Evolutionary conservation across 495 filamentous ascomycete genomes (phyloP), one percentile per base, ranked within the genome.

Genomic region (Staphylotrichum longicolle): DNA sequence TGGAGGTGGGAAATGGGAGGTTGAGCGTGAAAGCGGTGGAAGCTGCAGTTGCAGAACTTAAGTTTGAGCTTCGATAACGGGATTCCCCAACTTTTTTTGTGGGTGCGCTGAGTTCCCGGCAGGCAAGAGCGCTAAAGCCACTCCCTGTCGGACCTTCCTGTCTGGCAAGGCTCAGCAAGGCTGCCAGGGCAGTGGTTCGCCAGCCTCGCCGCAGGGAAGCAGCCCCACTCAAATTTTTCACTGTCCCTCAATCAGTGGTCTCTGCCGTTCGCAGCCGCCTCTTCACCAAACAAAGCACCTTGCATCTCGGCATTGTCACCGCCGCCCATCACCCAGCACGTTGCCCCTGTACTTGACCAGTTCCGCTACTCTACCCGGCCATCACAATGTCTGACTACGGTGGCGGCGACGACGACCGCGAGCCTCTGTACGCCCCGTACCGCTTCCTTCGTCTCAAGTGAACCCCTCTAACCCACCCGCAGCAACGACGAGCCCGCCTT

Each of bases 361-460:
- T 11, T 7, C 9, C 35, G 37, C 20, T 7, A 14, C 4, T 30
- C 37, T 37, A 27, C 20, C 20, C 20, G 20, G 20, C 20, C 35
- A 57, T 52, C 41, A 35, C 11, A 84, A 96, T 96, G 91, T 95
- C 91, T 71, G 91, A 96, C 78, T 91, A 87, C 77, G 91, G 86
- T 65, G 83, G 83, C 64, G 87, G 87, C 63, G 83, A 83, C 64
- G 87, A 86, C 58, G 83, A 75, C 66, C 74, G 60, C 57, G 74
- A 71, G 60, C 68, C 58, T 52, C 53, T 69, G 77, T 79, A 67
- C 66, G 77, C 48, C 11, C 34, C 46, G 37, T 60, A 41, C 66
- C 32, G 47, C 32, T 49, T 47, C 56, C 65, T 63, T 32, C 40
- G 44, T 51, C 33, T 15, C 44, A n/a, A 3, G 7, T 14, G 3